These are phyloP conservation scores for Polychaeton citri DNA, from an alignment of 2,329 filamentous ascomycete species.

Conservation along the genomic window DNA sequence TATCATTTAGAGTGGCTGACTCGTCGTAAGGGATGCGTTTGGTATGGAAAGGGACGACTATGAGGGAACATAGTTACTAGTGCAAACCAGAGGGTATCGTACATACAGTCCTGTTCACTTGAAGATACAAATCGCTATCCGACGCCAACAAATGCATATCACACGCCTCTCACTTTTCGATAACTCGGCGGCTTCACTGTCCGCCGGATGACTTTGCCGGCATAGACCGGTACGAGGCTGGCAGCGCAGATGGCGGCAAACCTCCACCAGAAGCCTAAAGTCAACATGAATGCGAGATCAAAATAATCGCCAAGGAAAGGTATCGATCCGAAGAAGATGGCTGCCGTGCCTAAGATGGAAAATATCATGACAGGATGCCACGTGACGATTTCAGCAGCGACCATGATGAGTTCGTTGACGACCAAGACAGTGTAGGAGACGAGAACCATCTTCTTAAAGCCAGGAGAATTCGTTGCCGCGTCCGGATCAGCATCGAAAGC, in stretches of 20 bases:
- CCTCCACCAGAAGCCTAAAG: constrained; percentile 76
- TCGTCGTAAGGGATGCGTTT: background rate
- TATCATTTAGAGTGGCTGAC: background rate
- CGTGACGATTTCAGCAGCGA: constrained; percentile 88
- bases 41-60: no score
- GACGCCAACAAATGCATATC: no score
- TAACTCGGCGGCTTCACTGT: constrained; percentile 88
- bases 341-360: constrained; percentile 66
- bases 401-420: constrained; percentile 93
- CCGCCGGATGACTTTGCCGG: constrained; percentile 69
- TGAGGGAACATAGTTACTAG: no score
- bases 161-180: constrained; percentile 56
- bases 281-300: constrained; percentile 67
- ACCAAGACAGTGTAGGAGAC: constrained; percentile 87
- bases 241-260: constrained; percentile 67
- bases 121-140: no score
- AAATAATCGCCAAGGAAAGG: constrained; percentile 87
- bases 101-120: no score
- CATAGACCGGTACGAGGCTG: constrained; percentile 74
- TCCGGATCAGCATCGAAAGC: constrained; percentile 19
- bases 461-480: constrained; percentile 4
- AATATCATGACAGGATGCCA: constrained; percentile 93
- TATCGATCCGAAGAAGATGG: constrained; percentile 67
- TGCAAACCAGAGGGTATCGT: no score
- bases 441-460: constrained; percentile 55